phyloP scores from a whole-genome alignment of 495 filamentous ascomycete species.

The Cryomyces minteri region DNA sequence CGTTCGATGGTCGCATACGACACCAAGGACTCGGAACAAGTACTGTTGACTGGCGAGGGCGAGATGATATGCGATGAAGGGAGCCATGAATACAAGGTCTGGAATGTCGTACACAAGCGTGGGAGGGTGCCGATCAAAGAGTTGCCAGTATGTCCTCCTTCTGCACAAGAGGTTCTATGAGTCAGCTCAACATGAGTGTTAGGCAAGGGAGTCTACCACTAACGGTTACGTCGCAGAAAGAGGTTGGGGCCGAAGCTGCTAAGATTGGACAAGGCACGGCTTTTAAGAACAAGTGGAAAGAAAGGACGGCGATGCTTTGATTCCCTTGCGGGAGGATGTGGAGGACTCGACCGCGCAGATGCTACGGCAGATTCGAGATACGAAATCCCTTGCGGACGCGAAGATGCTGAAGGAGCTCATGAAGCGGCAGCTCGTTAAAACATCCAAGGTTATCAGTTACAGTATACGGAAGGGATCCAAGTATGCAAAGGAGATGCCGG shows the following conservation, averaged over 20 bases:
- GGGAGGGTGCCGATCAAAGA: conserved; percentile 68
- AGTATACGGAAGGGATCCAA: conserved; percentile 69
- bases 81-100: conserved; percentile 89
- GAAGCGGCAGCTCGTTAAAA: conserved; percentile 69
- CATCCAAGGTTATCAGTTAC: conserved; percentile 74
- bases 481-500: conserved; percentile 65
- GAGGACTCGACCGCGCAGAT: conserved; percentile 60
- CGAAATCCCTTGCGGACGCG: conserved; percentile 43
- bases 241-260: conserved; percentile 65
- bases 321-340: conserved; percentile 28
- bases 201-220: neutral
- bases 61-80: conserved; percentile 64
- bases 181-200: neutral
- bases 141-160: conserved; percentile 30
- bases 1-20: conserved; percentile 78
- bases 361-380: conserved; percentile 49
- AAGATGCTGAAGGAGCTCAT: conserved; percentile 64
- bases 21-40: conserved; percentile 58
- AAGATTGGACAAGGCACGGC: conserved; percentile 92
- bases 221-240: conserved; percentile 19
- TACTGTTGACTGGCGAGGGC: conserved; percentile 62
- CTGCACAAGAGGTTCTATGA: neutral
- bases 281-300: conserved; percentile 89
- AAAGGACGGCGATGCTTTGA: conserved; percentile 38
- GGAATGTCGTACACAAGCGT: conserved; percentile 60